These are phyloP conservation scores for Diaporthe longicolla DNA, from an alignment of 2,329 filamentous ascomycete species.

Conservation along the genomic window DNA sequence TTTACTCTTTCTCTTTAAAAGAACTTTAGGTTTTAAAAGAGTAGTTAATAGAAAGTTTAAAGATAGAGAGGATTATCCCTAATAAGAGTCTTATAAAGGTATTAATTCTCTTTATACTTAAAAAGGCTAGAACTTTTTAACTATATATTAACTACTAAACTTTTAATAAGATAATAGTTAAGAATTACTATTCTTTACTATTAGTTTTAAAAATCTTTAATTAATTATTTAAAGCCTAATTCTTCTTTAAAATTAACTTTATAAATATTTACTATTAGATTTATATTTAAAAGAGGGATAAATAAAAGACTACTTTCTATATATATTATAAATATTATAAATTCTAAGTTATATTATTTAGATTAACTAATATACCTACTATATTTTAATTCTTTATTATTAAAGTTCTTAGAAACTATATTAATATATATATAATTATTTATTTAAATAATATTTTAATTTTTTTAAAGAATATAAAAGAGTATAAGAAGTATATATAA, in stretches of 20 bases:
- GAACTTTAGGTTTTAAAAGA: too few species aligned
- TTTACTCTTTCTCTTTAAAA: too few species aligned
- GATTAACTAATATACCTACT: neutral
- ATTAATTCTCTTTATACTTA: too few species aligned
- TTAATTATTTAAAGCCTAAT: too few species aligned
- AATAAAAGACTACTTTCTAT: neutral
- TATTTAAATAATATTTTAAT: constrained; percentile 4
- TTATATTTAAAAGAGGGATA: neutral
- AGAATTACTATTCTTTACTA: too few species aligned
- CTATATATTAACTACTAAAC: neutral
- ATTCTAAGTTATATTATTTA: neutral
- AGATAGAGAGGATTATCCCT: too few species aligned
- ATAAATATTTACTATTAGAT: neutral
- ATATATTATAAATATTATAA: neutral
- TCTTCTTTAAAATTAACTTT: neutral
- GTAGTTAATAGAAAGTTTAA: too few species aligned
- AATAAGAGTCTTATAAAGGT: too few species aligned
- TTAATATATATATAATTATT: constrained; percentile 3
- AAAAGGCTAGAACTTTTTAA: neutral
- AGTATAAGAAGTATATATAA: neutral
- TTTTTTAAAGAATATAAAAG: neutral
- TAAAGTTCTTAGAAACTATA: neutral
- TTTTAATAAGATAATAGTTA: too few species aligned
- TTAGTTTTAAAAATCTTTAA: too few species aligned
- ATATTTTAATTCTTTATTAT: too few species aligned